Conservation (phyloP, 2,329 filamentous ascomycete species). For the Penicillium griseofulvum region DNA sequence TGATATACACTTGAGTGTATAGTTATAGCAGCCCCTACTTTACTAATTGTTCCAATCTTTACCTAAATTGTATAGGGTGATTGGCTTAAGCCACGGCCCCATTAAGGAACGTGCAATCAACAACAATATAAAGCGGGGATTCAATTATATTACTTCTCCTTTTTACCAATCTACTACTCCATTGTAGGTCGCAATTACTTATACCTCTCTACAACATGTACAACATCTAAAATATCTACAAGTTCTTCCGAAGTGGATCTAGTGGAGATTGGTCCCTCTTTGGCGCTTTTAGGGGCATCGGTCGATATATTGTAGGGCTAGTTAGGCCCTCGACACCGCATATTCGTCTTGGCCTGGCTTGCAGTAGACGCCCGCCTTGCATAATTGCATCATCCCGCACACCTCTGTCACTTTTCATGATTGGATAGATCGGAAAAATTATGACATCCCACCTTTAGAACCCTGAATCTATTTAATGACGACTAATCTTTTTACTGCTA, state of each 20-base stretch:
- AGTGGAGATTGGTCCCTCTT: constrained; percentile 15
- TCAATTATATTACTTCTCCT: background rate
- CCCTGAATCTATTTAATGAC: background rate
- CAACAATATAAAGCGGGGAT: background rate
- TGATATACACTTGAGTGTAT: no score
- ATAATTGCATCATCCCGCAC: constrained; percentile 23
- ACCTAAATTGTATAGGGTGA: constrained; percentile 14
- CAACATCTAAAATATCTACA: no score
- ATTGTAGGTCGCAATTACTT: no score
- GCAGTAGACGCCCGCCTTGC: constrained; percentile 19
- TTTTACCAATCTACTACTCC: background rate
- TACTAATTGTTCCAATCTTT: background rate
- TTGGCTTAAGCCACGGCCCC: constrained; percentile 13
- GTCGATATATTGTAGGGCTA: background rate
- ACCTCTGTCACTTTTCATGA: constrained; percentile 4
- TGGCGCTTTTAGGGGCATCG: constrained; percentile 12
- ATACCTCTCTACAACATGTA: no score
- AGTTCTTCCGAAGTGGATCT: constrained; percentile 16
- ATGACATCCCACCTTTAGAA: background rate
- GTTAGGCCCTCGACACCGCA: background rate
- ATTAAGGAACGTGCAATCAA: constrained; percentile 6
- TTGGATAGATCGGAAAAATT: constrained; percentile 9
- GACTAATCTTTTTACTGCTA: background rate
- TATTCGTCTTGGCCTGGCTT: constrained; percentile 15
- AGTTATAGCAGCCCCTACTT: no score